Percentiles rank a stretch among this genome's conserved stretches.
Conservation (phyloP, 257 asterid species). For the Penstemon newberryi region DNA sequence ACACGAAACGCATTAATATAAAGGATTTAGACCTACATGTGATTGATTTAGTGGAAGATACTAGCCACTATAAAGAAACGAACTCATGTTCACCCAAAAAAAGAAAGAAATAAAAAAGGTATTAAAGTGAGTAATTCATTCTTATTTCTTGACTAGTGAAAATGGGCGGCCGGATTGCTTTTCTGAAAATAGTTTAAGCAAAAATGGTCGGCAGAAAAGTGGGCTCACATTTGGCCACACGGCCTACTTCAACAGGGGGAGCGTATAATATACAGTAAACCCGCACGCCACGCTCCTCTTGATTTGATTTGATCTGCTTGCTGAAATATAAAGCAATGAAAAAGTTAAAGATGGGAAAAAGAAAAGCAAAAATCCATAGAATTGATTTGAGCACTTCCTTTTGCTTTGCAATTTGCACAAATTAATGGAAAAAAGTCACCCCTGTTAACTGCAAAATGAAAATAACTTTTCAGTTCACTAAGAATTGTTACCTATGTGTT, state of each 20-base stretch:
- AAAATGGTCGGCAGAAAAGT: conserved; percentile 51
- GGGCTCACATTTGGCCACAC: conserved; percentile 21
- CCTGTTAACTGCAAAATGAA: conserved; percentile 23
- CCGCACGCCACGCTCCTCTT: conserved; percentile 24
- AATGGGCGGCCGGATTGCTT: conserved; percentile 23
- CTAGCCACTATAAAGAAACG: too few species aligned
- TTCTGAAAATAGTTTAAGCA: background rate
- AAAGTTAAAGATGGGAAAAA: background rate
- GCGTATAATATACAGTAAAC: conserved; percentile 34
- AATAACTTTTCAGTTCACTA: conserved; percentile 17
- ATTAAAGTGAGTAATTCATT: too few species aligned
- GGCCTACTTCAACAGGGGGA: conserved; percentile 34
- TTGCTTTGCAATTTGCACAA: conserved; percentile 18
- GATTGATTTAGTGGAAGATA: too few species aligned
- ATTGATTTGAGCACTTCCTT: background rate
- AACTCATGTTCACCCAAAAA: too few species aligned
- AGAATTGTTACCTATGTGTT: conserved; percentile 18
- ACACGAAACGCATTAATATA: too few species aligned
- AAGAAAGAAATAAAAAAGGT: too few species aligned
- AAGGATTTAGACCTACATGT: too few species aligned
- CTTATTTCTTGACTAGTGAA: conserved; percentile 8
- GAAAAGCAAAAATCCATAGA: background rate
- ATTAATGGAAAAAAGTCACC: conserved; percentile 16
- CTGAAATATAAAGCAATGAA: background rate
- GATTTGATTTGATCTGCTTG: background rate